phyloP scores from a whole-genome alignment of 768 basidiomycete species.

The Calocybe gangraenosa region DNA sequence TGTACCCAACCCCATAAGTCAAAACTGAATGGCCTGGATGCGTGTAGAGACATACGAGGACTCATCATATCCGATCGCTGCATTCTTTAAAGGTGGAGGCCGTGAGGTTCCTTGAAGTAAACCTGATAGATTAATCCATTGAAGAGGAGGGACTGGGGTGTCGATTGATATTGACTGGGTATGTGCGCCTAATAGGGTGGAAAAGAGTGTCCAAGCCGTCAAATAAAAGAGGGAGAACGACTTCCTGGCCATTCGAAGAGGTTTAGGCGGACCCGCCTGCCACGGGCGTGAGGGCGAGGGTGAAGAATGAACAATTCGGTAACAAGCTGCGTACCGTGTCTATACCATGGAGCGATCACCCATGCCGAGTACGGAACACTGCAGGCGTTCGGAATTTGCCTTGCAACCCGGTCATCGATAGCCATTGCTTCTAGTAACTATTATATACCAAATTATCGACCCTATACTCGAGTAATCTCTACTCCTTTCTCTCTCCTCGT shows the following conservation, averaged over 20 bases:
- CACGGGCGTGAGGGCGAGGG: slow-evolving; percentile 11
- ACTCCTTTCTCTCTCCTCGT: no score
- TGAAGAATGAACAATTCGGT: slow-evolving; percentile 7
- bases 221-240: slow-evolving; percentile 19
- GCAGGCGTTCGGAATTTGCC: slow-evolving; percentile 4
- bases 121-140: slow-evolving; percentile 71
- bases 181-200: slow-evolving; percentile 19
- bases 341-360: slow-evolving; percentile 9
- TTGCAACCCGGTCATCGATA: background rate
- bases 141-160: slow-evolving; percentile 57
- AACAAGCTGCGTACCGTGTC: slow-evolving; percentile 6
- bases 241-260: slow-evolving; percentile 27
- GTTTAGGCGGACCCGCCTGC: slow-evolving; percentile 16
- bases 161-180: slow-evolving; percentile 50
- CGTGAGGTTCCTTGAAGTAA: slow-evolving; percentile 49
- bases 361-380: slow-evolving; percentile 17
- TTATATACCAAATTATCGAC: no score
- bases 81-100: slow-evolving; percentile 65
- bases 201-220: slow-evolving; percentile 21
- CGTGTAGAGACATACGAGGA: slow-evolving; percentile 25
- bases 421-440: no score
- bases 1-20: slow-evolving; percentile 12
- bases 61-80: slow-evolving; percentile 63
- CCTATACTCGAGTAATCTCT: no score
- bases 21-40: background rate